These are phyloP conservation scores for Acmispon strigosus DNA, from an alignment of 306 rosid genomes.

Conservation along the genomic window DNA sequence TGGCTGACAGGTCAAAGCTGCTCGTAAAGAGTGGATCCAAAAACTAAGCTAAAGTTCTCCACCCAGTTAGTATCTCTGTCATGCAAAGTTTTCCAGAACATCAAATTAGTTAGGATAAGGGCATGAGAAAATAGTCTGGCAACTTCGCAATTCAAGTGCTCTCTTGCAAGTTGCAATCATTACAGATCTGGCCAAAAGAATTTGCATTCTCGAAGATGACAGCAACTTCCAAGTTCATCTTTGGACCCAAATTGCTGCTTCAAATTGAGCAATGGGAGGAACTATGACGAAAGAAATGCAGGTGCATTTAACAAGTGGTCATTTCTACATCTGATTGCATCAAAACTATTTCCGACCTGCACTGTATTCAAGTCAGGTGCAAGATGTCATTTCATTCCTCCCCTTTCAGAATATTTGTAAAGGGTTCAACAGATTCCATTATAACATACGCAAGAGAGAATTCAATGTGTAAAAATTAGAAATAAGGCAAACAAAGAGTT, in stretches of 20 bases:
- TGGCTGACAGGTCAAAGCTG: too few species aligned
- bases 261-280: conserved; percentile 2
- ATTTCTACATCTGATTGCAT: conserved; percentile 13
- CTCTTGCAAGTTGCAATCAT: too few species aligned
- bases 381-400: neutral
- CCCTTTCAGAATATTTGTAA: neutral
- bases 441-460: neutral
- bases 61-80: too few species aligned
- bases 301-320: neutral
- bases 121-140: too few species aligned
- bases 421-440: neutral
- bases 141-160: too few species aligned
- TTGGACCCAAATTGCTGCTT: conserved; percentile 2
- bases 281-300: neutral
- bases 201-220: neutral
- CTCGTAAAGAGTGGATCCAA: too few species aligned
- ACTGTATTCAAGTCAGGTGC: neutral
- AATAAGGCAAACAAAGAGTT: neutral
- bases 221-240: neutral
- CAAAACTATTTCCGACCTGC: neutral
- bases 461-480: neutral
- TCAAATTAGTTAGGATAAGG: too few species aligned
- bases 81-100: too few species aligned
- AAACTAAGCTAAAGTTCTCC: too few species aligned
- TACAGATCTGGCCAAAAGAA: too few species aligned